Base-by-base conservation (phyloP, 73 alveolate genomes). In the Urostyla sp. region DNA sequence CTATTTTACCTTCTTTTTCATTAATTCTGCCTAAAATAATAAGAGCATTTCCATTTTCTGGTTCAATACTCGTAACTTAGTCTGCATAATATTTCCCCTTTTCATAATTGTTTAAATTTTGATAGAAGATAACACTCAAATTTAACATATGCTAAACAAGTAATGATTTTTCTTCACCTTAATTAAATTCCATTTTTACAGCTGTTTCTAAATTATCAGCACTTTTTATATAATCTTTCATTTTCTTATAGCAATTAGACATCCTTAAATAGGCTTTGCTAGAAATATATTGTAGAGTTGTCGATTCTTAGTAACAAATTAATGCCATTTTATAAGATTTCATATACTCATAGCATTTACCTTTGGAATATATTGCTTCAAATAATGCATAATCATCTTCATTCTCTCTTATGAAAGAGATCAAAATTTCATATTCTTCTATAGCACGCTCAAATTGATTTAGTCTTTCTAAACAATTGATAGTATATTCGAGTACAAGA, bases 231-330 rank as follows among this genome's bases (percentile, higher is more conserved):
- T n/a, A 44, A 72, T 79, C 46, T 24, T 79, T 63, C 24, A 79
- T 74, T 55, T 49, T 79, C 27, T 61, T 61, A 52, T 63, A 57
- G 75, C 89, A 79, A 16, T 60, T 37, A 1, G 84, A 82, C 7
- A 79, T 79, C 38, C 74, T 79, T 10, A 79, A 46, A 46, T 69
- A 69, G 28, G 49, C 38, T 24, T 69, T 69, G 20, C 83, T 69
- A n/a, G 44, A 16, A 13, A 31, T 44, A 2, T 46, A 23, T 2
- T 32, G 13, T 4, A 69, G 38, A 15, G 83, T 63, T 15, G 79
- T 63, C 31, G 61, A 63, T 63, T 63, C 11, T 3, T 57, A 43
- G 43, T 63, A 63, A 1, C 61, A 43, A 1, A 37, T 23, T 8
- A 63, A 43, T 28, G 83, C 83, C 49, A 46, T 43, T 48, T 45